phyloP scores from a whole-genome alignment of 768 basidiomycete genomes.

The Strobilomyces confusus region DNA sequence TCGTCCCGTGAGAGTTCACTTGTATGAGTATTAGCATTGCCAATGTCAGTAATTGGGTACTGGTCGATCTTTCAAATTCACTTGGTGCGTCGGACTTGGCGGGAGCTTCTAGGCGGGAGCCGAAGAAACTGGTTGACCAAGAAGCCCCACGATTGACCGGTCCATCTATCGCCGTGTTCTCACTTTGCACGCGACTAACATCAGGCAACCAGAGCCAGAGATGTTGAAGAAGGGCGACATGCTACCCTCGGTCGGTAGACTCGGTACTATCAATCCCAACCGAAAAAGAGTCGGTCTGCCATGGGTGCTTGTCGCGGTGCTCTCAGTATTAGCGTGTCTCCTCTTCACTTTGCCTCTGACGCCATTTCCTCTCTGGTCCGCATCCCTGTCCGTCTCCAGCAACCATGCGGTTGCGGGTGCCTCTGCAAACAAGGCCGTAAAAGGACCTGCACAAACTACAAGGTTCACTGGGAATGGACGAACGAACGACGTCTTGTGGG shows the following conservation, averaged over 20 bases:
- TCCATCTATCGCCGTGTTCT: not conserved
- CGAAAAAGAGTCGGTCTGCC: slow-evolving; percentile 2
- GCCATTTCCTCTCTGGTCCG: not conserved
- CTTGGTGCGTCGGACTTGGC: not conserved
- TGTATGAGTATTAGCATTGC: slow-evolving; percentile 9
- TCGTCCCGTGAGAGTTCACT: not conserved
- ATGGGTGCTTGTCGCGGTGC: slow-evolving; percentile 15
- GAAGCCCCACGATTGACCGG: not conserved
- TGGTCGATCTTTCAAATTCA: slow-evolving; percentile 1
- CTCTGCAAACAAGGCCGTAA: not conserved
- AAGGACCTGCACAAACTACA: not conserved
- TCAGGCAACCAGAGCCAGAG: not conserved
- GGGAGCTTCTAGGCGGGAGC: too few relatives aligned
- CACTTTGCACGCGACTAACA: not conserved
- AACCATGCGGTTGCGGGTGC: not conserved
- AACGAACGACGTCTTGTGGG: slow-evolving; percentile 46
- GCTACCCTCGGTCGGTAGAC: slow-evolving; percentile 1
- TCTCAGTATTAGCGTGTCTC: slow-evolving; percentile 15
- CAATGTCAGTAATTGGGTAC: not conserved
- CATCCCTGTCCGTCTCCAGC: slow-evolving; percentile 22
- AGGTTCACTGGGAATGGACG: slow-evolving; percentile 29
- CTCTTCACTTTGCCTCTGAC: slow-evolving; percentile 10
- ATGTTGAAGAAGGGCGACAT: slow-evolving; percentile 1
- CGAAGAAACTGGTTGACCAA: too few relatives aligned
- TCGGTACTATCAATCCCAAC: not conserved